Base-by-base conservation (phyloP, 805 yeast species). In the Kregervanrija delftensis region DNA sequence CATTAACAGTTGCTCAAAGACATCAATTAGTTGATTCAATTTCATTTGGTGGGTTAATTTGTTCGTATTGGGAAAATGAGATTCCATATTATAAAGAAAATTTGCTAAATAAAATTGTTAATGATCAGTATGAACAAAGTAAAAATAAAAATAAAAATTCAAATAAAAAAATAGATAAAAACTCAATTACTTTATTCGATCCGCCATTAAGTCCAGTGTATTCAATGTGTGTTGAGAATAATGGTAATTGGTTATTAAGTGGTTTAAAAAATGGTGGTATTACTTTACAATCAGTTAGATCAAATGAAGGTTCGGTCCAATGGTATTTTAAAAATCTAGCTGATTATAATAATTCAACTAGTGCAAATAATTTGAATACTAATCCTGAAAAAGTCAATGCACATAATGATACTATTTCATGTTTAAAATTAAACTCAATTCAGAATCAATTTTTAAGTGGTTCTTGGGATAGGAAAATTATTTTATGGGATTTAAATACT, bases 51-150 rank as follows among this genome's bases (percentile, higher is more conserved):
- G 99, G 98, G 6, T 82, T 87, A 5, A 65, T 90, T 5, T 59
- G 74, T 12, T 83, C 93, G 0, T 91, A 88, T 66, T 93, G 97
- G 96, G 98, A 91, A 58, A 93, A 93, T 63, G 98, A 93, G 65
- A 86, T 89, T 56, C 97, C 98, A 0, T 68, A 78, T 45, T 64
- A 71, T 31, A 68, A 68, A 49, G 58, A 72, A 46, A 69, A 70
- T 47, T 58, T 63, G 53, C 33, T 57, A 40, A 43, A 49, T 2
- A 53, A 50, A 22, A 35, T 58, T n/a, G 46, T 44, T 3, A 35
- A 49, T 15, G 59, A 56, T 22, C 56, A 54, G 32, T 35, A 39
- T 34, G 50, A 48, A 14, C 34, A 30, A 17, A 40, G 53, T 22
- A 49, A 52, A 36, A 40, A 43, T n/a, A 53, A 51, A 46, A 38